phyloP scores from a whole-genome alignment of 306 rosid species.

The Quercus wislizeni region DNA sequence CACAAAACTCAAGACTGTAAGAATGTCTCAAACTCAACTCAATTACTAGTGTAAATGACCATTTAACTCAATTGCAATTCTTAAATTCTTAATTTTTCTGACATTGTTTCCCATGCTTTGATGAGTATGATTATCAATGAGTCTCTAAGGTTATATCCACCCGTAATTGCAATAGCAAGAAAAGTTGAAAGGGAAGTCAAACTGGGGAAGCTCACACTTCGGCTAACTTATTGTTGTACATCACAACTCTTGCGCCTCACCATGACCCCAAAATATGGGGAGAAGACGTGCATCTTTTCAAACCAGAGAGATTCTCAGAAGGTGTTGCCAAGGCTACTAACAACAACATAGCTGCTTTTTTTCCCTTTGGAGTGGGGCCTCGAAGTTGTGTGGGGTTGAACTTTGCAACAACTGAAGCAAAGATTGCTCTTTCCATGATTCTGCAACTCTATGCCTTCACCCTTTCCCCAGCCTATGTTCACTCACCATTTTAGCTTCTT shows the following conservation, averaged over 20 bases:
- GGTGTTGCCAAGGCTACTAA: conserved; percentile 19
- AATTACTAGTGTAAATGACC: background rate
- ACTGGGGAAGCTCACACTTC: conserved; percentile 12
- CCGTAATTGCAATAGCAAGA: background rate
- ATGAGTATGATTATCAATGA: conserved; percentile 26
- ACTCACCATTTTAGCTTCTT: conserved; percentile 15
- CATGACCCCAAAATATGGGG: conserved; percentile 30
- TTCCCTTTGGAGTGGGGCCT: conserved; percentile 28
- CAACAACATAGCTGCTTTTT: conserved; percentile 11
- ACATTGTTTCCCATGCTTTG: background rate
- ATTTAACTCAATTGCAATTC: too few species aligned
- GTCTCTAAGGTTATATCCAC: conserved; percentile 25
- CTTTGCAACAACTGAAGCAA: conserved; percentile 17
- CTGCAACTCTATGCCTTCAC: conserved; percentile 21
- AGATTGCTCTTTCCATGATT: conserved; percentile 26
- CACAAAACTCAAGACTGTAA: conserved; percentile 19
- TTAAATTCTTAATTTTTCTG: too few species aligned
- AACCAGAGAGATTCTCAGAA: conserved; percentile 27
- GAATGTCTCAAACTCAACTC: background rate
- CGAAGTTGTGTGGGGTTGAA: conserved; percentile 19
- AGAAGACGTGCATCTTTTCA: conserved; percentile 22
- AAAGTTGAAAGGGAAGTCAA: conserved; percentile 9
- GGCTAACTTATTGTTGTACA: background rate
- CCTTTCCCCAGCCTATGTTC: conserved; percentile 18
- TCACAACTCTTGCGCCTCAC: conserved; percentile 6